These are phyloP conservation scores for Picocystis sp. DNA, from an alignment of 163 green algal species.

Conservation along the genomic window DNA sequence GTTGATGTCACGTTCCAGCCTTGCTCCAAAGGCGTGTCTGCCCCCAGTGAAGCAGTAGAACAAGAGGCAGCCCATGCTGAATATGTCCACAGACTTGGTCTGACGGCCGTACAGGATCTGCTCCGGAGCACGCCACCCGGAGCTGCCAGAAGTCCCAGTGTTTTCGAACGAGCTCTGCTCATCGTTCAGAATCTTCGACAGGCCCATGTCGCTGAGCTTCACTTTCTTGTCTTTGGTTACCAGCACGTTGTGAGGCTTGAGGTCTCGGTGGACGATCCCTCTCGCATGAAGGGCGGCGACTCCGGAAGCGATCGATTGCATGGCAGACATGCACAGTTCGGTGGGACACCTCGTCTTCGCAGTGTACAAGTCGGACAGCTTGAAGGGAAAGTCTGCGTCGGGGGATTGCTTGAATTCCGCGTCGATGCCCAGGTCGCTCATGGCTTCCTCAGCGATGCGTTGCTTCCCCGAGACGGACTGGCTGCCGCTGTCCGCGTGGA, in stretches of 20 bases:
- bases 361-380: slow-evolving; percentile 12
- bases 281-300: slow-evolving; percentile 46
- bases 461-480: background rate
- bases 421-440: background rate
- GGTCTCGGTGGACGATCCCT: slow-evolving; percentile 64
- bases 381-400: slow-evolving; percentile 2
- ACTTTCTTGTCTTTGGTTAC: slow-evolving; percentile 39
- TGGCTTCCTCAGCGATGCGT: background rate
- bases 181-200: slow-evolving; percentile 64
- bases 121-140: slow-evolving; percentile 90
- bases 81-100: slow-evolving; percentile 77
- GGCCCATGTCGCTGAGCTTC: slow-evolving; percentile 95
- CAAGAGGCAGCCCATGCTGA: slow-evolving; percentile 75
- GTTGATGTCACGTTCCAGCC: slow-evolving; percentile 70
- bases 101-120: slow-evolving; percentile 52
- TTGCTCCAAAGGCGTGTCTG: slow-evolving; percentile 72
- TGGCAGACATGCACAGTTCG: background rate
- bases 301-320: slow-evolving; percentile 12
- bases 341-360: background rate
- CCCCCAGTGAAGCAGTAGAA: slow-evolving; percentile 72
- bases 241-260: slow-evolving; percentile 78
- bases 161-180: slow-evolving; percentile 72
- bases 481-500: background rate
- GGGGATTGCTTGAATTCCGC: background rate
- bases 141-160: slow-evolving; percentile 53